phyloP scores from a whole-genome alignment of 257 asterid genomes.

The Capsicum pubescens region DNA sequence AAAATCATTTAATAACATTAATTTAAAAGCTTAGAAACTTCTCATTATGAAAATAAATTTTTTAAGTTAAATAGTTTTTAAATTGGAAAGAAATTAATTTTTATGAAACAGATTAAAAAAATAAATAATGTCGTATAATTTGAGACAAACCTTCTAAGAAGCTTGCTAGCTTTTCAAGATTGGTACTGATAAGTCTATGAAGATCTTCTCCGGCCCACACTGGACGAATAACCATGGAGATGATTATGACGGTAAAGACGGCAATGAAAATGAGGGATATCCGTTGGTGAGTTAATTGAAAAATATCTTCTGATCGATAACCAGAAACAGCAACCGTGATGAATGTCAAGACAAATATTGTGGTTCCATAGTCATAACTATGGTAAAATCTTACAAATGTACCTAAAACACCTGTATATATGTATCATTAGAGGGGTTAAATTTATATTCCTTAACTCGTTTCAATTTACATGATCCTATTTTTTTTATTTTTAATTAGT shows the following conservation, averaged over 20 bases:
- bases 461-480: too few species aligned
- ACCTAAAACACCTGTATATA: conserved; percentile 48
- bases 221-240: conserved; percentile 49
- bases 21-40: too few species aligned
- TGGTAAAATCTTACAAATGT: conserved; percentile 61
- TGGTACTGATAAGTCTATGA: conserved; percentile 49
- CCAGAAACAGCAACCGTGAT: conserved; percentile 71
- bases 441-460: too few species aligned
- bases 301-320: conserved; percentile 49
- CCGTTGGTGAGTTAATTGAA: conserved; percentile 60
- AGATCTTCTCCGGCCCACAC: conserved; percentile 92
- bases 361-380: conserved; percentile 71
- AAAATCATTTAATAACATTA: not conserved
- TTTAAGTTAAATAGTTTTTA: too few species aligned
- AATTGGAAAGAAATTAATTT: too few species aligned
- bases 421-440: not conserved
- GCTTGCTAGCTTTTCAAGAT: conserved; percentile 59
- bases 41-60: too few species aligned
- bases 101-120: too few species aligned
- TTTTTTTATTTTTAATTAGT: too few species aligned
- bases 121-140: not conserved
- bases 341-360: conserved; percentile 70
- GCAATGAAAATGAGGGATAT: conserved; percentile 65
- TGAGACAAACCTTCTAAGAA: conserved; percentile 56
- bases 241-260: conserved; percentile 45